Evolutionary conservation across 768 basidiomycete genomes (phyloP).

Genomic region (Rhodotorula graminis): DNA sequence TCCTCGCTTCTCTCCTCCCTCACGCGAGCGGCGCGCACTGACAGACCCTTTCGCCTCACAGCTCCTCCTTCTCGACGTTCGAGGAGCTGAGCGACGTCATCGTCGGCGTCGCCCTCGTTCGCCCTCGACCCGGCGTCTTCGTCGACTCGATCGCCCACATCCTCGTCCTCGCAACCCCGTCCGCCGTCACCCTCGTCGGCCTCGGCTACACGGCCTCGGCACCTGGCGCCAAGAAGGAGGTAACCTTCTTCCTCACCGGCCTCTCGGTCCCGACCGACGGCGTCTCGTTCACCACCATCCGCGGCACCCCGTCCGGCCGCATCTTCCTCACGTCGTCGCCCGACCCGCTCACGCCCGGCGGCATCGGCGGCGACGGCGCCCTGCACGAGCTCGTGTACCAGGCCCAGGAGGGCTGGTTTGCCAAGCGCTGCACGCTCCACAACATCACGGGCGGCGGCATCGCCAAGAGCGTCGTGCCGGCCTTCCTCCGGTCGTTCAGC

Average conservation of each 20-base stretch:
- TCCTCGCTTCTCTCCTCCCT: not conserved
- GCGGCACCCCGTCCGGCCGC: slow-evolving; percentile 71
- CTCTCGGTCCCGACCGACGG: slow-evolving; percentile 66
- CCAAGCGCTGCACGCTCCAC: slow-evolving; percentile 72
- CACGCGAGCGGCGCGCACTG: too few relatives aligned
- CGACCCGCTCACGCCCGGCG: slow-evolving; percentile 49
- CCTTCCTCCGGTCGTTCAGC: slow-evolving; percentile 31
- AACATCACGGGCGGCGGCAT: slow-evolving; percentile 55
- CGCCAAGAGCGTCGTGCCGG: slow-evolving; percentile 55
- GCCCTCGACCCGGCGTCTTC: slow-evolving; percentile 74
- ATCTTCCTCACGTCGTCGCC: slow-evolving; percentile 68
- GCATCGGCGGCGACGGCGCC: slow-evolving; percentile 65
- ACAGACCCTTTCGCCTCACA: slow-evolving; percentile 41
- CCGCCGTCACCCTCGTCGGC: slow-evolving; percentile 77
- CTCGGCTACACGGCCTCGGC: slow-evolving; percentile 51
- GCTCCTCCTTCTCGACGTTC: slow-evolving; percentile 88
- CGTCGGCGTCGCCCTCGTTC: slow-evolving; percentile 78
- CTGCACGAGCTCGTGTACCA: slow-evolving; percentile 91
- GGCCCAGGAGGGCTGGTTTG: slow-evolving; percentile 86
- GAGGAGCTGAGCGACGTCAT: slow-evolving; percentile 87
- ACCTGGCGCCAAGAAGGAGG: slow-evolving; percentile 57
- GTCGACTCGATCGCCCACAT: slow-evolving; percentile 85
- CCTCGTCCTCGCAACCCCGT: slow-evolving; percentile 82
- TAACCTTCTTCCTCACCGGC: slow-evolving; percentile 86
- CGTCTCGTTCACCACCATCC: slow-evolving; percentile 77